A percentile compares a stretch with the other conserved stretches of the same genome.
phyloP scores from a whole-genome alignment of 768 basidiomycete genomes.

The Suillus luteus region DNA sequence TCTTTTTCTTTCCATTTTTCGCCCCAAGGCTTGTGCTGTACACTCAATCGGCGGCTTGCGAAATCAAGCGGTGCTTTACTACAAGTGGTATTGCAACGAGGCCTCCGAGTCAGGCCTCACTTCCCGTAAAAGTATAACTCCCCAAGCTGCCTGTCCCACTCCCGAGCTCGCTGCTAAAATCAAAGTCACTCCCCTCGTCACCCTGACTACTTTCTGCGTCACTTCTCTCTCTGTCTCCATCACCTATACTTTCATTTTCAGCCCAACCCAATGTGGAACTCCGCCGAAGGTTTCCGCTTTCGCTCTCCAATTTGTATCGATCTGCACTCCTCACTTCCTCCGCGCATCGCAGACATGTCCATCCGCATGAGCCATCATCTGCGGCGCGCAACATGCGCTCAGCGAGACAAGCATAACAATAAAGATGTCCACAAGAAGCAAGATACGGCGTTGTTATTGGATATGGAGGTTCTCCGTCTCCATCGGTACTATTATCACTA shows the following conservation, averaged over 20 bases:
- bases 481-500: conserved; percentile 8
- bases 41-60: background rate
- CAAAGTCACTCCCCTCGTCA: conserved; percentile 52
- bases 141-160: conserved; percentile 38
- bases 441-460: conserved; percentile 83
- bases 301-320: conserved; percentile 35
- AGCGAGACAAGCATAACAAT: conserved; percentile 93
- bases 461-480: conserved; percentile 48
- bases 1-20: background rate
- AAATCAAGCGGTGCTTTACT: background rate
- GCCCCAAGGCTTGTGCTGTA: background rate
- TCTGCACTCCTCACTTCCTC: conserved; percentile 65
- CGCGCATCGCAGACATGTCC: conserved; percentile 86
- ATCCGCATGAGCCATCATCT: conserved; percentile 61
- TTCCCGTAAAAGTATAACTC: conserved; percentile 6
- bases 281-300: conserved; percentile 38
- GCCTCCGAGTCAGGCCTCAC: background rate
- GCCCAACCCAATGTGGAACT: conserved; percentile 30
- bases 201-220: conserved; percentile 21
- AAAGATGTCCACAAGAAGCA: conserved; percentile 81
- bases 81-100: background rate
- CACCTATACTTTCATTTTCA: conserved; percentile 33
- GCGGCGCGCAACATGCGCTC: conserved; percentile 76
- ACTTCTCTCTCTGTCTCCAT: conserved; percentile 31
- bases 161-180: conserved; percentile 52